Percentiles rank a stretch among this genome's conserved stretches.
Conservation (phyloP, 345 rosid genomes). For the Hibiscus trionum region DNA sequence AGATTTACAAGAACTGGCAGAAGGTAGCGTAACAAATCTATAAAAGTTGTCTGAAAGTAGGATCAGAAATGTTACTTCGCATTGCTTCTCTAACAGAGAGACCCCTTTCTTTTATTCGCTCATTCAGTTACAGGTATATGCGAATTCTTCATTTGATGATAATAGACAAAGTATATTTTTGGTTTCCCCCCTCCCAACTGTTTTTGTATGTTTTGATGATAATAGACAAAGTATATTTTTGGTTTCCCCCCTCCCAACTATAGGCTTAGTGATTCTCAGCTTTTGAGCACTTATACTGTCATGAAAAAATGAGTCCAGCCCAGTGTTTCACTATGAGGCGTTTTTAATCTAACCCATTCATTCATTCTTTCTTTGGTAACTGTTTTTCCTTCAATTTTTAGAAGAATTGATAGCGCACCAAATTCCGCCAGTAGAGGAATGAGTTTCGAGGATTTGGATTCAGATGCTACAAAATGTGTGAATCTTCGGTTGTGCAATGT, state of each 20-base stretch:
- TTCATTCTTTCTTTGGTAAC: background rate
- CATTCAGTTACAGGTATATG: background rate
- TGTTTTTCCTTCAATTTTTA: background rate
- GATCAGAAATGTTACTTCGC: background rate
- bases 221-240: background rate
- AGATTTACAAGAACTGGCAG: background rate
- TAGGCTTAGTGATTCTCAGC: background rate
- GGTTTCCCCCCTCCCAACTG: background rate
- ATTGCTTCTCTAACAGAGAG: background rate
- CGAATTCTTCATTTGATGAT: background rate
- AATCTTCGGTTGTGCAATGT: slow-evolving; percentile 51
- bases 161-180: background rate
- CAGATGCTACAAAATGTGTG: slow-evolving; percentile 26
- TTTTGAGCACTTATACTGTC: background rate
- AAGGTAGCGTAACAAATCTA: background rate
- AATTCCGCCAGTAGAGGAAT: slow-evolving; percentile 21
- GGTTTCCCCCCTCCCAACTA: background rate
- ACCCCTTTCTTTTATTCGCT: slow-evolving; percentile 7
- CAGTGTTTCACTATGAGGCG: background rate
- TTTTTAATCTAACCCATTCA: background rate
- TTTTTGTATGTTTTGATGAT: background rate
- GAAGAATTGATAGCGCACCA: slow-evolving; percentile 12
- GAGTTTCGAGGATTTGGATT: slow-evolving; percentile 30
- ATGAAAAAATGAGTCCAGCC: background rate
- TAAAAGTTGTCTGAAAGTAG: background rate